Percentiles rank a stretch among this genome's conserved stretches.
Evolutionary conservation across 1,139 yeast genomes (phyloP).

Genomic region (Geotrichum macrosporum): DNA sequence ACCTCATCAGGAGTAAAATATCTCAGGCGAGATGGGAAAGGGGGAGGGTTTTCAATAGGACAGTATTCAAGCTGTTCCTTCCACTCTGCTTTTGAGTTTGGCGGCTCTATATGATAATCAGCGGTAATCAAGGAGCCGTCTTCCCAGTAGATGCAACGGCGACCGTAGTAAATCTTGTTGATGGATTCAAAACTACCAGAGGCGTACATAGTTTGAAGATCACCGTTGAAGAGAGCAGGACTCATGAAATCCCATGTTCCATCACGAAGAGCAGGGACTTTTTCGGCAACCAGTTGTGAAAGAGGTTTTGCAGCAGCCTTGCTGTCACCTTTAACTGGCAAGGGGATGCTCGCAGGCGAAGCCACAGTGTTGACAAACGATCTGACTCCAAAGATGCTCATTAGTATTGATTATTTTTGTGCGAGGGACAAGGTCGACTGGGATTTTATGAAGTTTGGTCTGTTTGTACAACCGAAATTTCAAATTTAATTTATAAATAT

Average conservation of each 20-base stretch:
- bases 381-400: conserved; percentile 19
- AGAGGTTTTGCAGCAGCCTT: conserved; percentile 37
- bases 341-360: conserved; percentile 33
- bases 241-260: conserved; percentile 36
- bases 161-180: conserved; percentile 66
- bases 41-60: conserved; percentile 66
- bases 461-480: no score
- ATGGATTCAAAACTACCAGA: conserved; percentile 50
- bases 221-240: conserved; percentile 67
- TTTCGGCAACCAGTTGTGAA: conserved; percentile 41
- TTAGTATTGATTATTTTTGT: not conserved
- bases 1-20: conserved; percentile 55
- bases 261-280: conserved; percentile 47
- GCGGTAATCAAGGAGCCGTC: conserved; percentile 65
- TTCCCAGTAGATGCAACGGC: conserved; percentile 63
- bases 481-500: no score
- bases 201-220: conserved; percentile 68
- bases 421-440: no score
- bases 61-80: conserved; percentile 48
- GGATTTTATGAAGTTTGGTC: no score
- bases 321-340: conserved; percentile 35
- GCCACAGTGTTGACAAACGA: conserved; percentile 18
- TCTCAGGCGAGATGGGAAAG: conserved; percentile 73
- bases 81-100: conserved; percentile 49
- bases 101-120: conserved; percentile 63